These are phyloP conservation scores for Coemansia sp. DNA, from an alignment of 192 early-diverging fungal species.

Conservation along the genomic window DNA sequence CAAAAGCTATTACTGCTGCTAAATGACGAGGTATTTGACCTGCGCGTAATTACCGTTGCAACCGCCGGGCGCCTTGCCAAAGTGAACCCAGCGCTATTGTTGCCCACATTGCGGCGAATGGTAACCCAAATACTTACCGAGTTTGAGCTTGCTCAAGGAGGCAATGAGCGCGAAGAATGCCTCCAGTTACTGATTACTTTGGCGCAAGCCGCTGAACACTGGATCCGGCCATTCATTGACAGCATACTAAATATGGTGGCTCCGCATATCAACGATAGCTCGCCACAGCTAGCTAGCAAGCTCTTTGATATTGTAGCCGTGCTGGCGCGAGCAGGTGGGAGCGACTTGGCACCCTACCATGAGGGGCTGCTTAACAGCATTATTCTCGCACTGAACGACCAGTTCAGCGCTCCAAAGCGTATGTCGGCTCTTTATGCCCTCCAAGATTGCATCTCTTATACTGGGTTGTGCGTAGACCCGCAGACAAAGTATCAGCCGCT, in stretches of 20 bases:
- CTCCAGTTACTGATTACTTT: conserved; percentile 71
- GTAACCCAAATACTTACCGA: conserved; percentile 90
- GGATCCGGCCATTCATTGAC: conserved; percentile 93
- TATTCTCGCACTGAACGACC: conserved; percentile 87
- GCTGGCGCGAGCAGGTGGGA: conserved; percentile 79
- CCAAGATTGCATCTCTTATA: conserved; percentile 80
- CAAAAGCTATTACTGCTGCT: conserved; percentile 84
- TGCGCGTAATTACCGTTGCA: conserved; percentile 78
- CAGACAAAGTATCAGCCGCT: conserved; percentile 86
- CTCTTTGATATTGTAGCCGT: conserved; percentile 66
- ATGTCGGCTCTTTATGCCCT: conserved; percentile 86
- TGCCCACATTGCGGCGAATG: conserved; percentile 88
- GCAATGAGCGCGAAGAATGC: conserved; percentile 39
- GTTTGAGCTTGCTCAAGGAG: conserved; percentile 80
- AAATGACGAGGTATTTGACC: conserved; percentile 91
- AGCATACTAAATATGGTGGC: conserved; percentile 81
- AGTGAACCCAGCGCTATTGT: conserved; percentile 92
- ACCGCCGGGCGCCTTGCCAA: conserved; percentile 88
- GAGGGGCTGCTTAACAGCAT: conserved; percentile 82
- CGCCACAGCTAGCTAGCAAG: conserved; percentile 61
- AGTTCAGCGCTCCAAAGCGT: conserved; percentile 76
- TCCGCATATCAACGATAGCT: conserved; percentile 77
- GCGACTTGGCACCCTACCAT: conserved; percentile 78
- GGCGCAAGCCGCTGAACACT: conserved; percentile 74
- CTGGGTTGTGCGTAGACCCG: conserved; percentile 89